These are phyloP conservation scores for Borovskyia barvae DNA, from an alignment of 208 protist genomes.

Conservation along the genomic window DNA sequence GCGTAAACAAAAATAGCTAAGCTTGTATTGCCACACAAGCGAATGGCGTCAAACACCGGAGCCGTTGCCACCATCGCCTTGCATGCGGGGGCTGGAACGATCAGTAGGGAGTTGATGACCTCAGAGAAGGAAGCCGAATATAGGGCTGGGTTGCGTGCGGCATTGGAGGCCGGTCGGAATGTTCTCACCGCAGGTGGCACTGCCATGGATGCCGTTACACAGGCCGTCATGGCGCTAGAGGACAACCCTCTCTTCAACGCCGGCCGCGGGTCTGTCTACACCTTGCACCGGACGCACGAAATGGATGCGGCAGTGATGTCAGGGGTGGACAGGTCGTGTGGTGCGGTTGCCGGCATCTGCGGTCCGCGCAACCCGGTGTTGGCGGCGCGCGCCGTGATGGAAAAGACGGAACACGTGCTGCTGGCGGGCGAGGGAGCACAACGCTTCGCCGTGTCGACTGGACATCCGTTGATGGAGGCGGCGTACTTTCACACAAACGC, in stretches of 20 bases:
- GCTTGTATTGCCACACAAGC: background rate
- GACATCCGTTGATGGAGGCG: slow-evolving; percentile 14
- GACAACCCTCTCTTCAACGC: slow-evolving; percentile 33
- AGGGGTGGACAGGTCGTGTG: slow-evolving; percentile 21
- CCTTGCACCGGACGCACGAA: slow-evolving; percentile 26
- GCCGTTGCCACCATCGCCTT: slow-evolving; percentile 5
- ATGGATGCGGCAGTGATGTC: slow-evolving; percentile 32
- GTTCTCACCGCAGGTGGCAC: slow-evolving; percentile 16
- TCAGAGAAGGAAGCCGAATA: slow-evolving; percentile 16
- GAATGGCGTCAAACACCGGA: background rate
- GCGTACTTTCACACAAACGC: slow-evolving; percentile 22
- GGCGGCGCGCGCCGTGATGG: slow-evolving; percentile 25
- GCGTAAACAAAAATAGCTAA: too few relatives aligned
- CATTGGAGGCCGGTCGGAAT: slow-evolving; percentile 13
- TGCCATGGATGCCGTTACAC: slow-evolving; percentile 26
- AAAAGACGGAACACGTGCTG: slow-evolving; percentile 25
- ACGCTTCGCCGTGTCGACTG: slow-evolving; percentile 13
- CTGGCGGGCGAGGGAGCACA: slow-evolving; percentile 23
- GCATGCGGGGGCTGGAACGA: slow-evolving; percentile 25
- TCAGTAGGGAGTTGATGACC: slow-evolving; percentile 13
- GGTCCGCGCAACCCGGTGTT: slow-evolving; percentile 29
- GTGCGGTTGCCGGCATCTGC: slow-evolving; percentile 23
- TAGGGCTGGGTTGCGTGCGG: slow-evolving; percentile 14
- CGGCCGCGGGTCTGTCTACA: slow-evolving; percentile 26
- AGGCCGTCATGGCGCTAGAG: slow-evolving; percentile 22